phyloP scores from a whole-genome alignment of 108 stramenopile genomes.

The Parietichytrium sp. region DNA sequence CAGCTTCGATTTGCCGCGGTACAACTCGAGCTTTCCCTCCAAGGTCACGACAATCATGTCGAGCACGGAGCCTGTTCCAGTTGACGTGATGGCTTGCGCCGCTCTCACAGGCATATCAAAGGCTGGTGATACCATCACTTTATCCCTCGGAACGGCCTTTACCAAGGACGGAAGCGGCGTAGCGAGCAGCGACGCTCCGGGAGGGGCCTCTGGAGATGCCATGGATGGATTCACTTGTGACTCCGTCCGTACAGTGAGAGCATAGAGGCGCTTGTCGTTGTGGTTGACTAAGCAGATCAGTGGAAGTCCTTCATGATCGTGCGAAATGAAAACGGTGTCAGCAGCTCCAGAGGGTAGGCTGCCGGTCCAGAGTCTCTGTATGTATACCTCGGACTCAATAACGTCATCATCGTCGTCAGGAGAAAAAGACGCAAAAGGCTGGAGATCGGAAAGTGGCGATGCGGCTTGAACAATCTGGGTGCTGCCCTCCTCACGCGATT shows the following conservation, averaged over 20 bases:
- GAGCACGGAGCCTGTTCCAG: neutral
- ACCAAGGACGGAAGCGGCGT: constrained; percentile 14
- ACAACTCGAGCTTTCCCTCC: neutral
- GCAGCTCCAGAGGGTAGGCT: too few relatives aligned
- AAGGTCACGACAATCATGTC: neutral
- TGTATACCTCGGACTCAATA: constrained; percentile 26
- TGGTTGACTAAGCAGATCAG: neutral
- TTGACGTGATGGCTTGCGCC: neutral
- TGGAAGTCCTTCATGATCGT: neutral
- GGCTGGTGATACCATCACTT: neutral
- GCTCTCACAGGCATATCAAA: neutral
- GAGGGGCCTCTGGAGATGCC: neutral
- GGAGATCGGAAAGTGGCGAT: neutral
- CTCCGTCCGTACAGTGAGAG: neutral
- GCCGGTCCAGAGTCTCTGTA: constrained; percentile 21
- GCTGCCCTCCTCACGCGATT: neutral
- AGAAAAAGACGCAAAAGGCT: too few relatives aligned
- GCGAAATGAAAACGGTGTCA: neutral
- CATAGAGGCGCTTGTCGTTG: neutral
- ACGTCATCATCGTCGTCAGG: constrained; percentile 1
- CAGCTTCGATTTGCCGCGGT: neutral
- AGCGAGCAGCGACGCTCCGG: neutral
- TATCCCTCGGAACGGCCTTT: neutral
- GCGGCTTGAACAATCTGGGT: neutral
- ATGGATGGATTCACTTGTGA: neutral